Evolutionary conservation across 805 yeast genomes (phyloP).

Genomic region (Yamadazyma endophytica): DNA sequence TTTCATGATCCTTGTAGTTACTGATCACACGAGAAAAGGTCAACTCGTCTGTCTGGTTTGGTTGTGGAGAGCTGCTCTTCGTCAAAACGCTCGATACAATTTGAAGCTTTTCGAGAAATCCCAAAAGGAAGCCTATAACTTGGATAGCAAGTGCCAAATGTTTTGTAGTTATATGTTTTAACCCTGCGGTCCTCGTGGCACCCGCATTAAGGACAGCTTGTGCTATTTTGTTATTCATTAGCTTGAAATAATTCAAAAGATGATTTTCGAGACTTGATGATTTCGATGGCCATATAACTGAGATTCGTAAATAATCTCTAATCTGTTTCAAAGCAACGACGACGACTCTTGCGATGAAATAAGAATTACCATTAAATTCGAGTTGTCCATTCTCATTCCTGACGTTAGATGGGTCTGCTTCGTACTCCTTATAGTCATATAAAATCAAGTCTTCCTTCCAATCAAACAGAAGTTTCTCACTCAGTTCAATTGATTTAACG

Average conservation of each 20-base stretch:
- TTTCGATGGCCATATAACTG: slow-evolving; percentile 50
- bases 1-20: slow-evolving; percentile 55
- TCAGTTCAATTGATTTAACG: slow-evolving; percentile 18
- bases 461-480: slow-evolving; percentile 15
- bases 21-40: slow-evolving; percentile 28
- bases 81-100: slow-evolving; percentile 17
- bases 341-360: too few species aligned
- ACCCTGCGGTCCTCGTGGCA: slow-evolving; percentile 70
- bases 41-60: slow-evolving; percentile 19
- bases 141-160: slow-evolving; percentile 68
- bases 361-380: too few species aligned
- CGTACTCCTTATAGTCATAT: slow-evolving; percentile 9
- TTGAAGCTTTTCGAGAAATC: slow-evolving; percentile 25
- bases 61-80: slow-evolving; percentile 2
- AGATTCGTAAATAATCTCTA: slow-evolving; percentile 52
- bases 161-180: slow-evolving; percentile 69
- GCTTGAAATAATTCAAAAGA: slow-evolving; percentile 38
- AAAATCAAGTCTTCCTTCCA: slow-evolving; percentile 27
- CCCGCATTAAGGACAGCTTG: slow-evolving; percentile 70
- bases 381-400: too few species aligned
- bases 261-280: slow-evolving; percentile 38
- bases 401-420: not conserved
- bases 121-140: slow-evolving; percentile 44
- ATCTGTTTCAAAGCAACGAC: slow-evolving; percentile 28
- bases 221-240: slow-evolving; percentile 51